phyloP scores from a whole-genome alignment of 495 filamentous ascomycete species.

The Parachaetomium inaequale region DNA sequence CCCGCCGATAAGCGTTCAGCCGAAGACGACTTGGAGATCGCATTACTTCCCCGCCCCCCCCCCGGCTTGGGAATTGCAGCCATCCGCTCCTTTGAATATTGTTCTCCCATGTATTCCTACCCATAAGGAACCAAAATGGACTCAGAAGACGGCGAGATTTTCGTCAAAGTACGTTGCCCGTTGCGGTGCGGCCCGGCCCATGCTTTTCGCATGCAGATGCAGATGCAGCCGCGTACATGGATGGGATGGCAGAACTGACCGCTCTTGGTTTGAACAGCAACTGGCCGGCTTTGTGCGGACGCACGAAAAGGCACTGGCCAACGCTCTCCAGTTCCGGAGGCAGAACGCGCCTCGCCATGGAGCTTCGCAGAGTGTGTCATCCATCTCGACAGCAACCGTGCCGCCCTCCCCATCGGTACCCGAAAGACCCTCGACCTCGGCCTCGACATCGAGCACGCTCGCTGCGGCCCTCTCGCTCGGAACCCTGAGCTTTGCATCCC shows the following conservation, averaged over 20 bases:
- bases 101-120: constrained; percentile 40
- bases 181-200: background rate
- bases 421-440: constrained; percentile 54
- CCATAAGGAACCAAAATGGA: constrained; percentile 49
- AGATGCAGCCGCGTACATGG: background rate
- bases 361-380: constrained; percentile 51
- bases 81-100: constrained; percentile 26
- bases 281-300: constrained; percentile 93
- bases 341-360: constrained; percentile 63
- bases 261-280: constrained; percentile 55
- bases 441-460: constrained; percentile 67
- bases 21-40: background rate
- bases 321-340: constrained; percentile 80
- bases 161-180: constrained; percentile 65
- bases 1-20: constrained; percentile 7
- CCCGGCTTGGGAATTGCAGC: constrained; percentile 13
- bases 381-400: constrained; percentile 45
- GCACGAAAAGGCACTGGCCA: constrained; percentile 94
- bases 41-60: constrained; percentile 5
- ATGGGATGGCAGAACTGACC: constrained; percentile 19
- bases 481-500: constrained; percentile 76
- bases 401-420: constrained; percentile 49
- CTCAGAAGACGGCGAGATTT: constrained; percentile 85
- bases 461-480: constrained; percentile 83
- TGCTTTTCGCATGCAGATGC: background rate